A percentile compares a stretch with the other conserved stretches of the same genome.
Conservation (phyloP, 1,139 yeast genomes). For the Geotrichum candidum region DNA sequence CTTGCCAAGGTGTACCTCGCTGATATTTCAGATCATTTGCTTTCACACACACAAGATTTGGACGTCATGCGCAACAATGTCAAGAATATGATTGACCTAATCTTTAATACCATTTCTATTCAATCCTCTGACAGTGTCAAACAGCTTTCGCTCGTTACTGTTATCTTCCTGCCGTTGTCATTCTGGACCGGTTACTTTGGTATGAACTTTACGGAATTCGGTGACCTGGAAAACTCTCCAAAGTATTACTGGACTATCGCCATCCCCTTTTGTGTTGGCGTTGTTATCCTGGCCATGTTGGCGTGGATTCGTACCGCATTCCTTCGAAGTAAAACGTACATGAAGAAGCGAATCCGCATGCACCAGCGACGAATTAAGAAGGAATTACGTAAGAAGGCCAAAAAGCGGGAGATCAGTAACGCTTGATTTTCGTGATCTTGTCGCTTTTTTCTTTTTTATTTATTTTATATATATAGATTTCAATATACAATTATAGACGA, state of each 20-base stretch:
- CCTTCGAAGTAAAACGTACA: conserved; percentile 5
- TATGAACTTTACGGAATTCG: conserved; percentile 50
- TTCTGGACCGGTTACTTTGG: conserved; percentile 56
- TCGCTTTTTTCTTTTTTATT: not conserved
- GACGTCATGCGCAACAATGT: conserved; percentile 47
- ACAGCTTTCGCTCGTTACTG: conserved; percentile 47
- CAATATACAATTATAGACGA: not conserved
- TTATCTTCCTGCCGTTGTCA: conserved; percentile 48
- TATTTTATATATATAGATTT: not conserved
- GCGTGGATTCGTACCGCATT: conserved; percentile 22
- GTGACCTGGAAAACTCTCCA: conserved; percentile 41
- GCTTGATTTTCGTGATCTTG: not conserved
- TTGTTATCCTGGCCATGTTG: conserved; percentile 32
- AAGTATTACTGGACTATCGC: conserved; percentile 49
- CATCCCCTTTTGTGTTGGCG: conserved; percentile 43
- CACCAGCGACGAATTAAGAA: conserved; percentile 17
- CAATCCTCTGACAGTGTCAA: conserved; percentile 49
- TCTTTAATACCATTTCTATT: conserved; percentile 49
- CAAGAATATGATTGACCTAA: conserved; percentile 44
- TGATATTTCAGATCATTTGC: conserved; percentile 50
- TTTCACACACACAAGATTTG: conserved; percentile 46
- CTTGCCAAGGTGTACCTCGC: conserved; percentile 42
- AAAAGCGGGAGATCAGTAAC: conserved; percentile 7
- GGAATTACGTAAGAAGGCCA: conserved; percentile 11
- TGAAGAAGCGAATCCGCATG: conserved; percentile 11